Evolutionary conservation across 1,284 basidiomycete species (phyloP), one percentile per base, ranked within the genome.

Genomic region (Neolentinus lepideus): DNA sequence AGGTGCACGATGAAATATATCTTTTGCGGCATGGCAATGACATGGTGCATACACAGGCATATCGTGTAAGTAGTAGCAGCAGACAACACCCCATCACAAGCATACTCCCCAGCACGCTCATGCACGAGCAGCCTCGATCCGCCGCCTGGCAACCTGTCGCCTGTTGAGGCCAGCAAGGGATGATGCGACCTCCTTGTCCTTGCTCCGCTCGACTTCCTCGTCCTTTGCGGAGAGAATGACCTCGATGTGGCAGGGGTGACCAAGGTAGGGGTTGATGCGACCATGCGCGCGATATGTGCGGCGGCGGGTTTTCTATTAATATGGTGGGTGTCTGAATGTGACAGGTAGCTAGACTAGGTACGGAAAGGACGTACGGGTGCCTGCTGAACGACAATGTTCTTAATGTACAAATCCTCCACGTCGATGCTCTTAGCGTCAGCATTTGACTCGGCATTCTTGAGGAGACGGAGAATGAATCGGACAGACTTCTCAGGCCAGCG

Each of bases 401-500:
- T 94, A 83, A 99, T 96, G 70, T 77, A 67, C 57, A 99, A 87
- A 62, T 96, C 93, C 69, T 98, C 95, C 60, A 91, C 78, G 57
- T 94, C 90, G 60, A 99, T 80, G 73, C 89, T 94, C 83, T 99
- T 99, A 67, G 93, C 94, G 67, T 98, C 96, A 61, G 97, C 97
- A 75, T 99, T 99, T 65, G 97, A 89, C 75, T 99, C 96, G 54
- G 97, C 97, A 76, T 99, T 99, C 85, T 99, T 99, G 66, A 99
- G 78, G 58, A 99, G 85, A 64, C 91, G 87, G 62, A 90, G 83
- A 70, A 99, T 87, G 83, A 95, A 98, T 75, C 90, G 89, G 76
- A 98, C 88, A 59, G 96, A 98, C 81, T 99, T 99, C 80, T 94
- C 94, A 72, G 97, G 97, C 97, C 97, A 99, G 72, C 97, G 97